Evolutionary conservation across 2,329 filamentous ascomycete species (phyloP).

Genomic region (Aspergillus unguis): DNA sequence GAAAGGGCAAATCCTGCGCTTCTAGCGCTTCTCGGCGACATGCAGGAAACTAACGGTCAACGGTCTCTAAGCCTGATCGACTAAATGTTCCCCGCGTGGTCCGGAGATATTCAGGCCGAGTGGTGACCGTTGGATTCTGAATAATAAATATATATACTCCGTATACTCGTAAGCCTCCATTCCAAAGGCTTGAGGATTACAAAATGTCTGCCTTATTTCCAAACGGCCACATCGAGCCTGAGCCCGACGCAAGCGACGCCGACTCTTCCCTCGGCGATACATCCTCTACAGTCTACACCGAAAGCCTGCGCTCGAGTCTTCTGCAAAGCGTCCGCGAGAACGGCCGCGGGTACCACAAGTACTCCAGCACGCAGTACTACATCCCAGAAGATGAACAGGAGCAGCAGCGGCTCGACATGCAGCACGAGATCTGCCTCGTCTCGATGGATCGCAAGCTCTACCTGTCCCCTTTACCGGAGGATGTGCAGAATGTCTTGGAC

Average conservation of each 20-base stretch:
- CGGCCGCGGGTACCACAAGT: slow-evolving; percentile 38
- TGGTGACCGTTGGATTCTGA: no score
- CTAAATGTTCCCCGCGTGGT: no score
- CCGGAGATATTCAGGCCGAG: no score
- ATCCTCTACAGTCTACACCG: slow-evolving; percentile 12
- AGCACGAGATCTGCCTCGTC: slow-evolving; percentile 15
- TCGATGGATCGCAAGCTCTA: slow-evolving; percentile 24
- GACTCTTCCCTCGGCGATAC: slow-evolving; percentile 1
- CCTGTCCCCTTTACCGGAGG: slow-evolving; percentile 18
- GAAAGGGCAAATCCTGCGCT: no score
- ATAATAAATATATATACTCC: no score
- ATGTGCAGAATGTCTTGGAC: slow-evolving; percentile 35
- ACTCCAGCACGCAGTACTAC: slow-evolving; percentile 22
- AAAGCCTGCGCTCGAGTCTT: slow-evolving; percentile 26
- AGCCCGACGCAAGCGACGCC: background rate
- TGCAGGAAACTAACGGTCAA: no score
- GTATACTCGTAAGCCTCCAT: no score
- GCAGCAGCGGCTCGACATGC: slow-evolving; percentile 30
- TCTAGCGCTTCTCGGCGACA: no score
- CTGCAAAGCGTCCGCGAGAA: slow-evolving; percentile 38
- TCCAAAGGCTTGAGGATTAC: no score
- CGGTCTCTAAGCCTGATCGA: no score
- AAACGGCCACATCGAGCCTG: background rate
- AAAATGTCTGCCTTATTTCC: no score
- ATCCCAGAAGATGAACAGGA: slow-evolving; percentile 37